Percentiles rank a stretch among this genome's conserved stretches.
Conservation (phyloP, 2,329 filamentous ascomycete species). For the Aspergillus quadricinctus region DNA sequence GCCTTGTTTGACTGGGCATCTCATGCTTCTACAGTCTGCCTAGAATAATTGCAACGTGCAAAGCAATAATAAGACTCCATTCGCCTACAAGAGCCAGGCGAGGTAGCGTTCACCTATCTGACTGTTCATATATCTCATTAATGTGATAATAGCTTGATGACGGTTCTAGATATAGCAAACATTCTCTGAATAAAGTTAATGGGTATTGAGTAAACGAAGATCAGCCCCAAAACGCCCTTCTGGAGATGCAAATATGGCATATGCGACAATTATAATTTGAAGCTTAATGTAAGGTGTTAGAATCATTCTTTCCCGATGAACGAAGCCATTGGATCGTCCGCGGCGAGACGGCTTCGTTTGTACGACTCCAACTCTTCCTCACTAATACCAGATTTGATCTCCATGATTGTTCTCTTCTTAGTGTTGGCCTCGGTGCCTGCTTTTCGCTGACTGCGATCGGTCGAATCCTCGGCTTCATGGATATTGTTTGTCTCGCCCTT, state of each 20-base stretch:
- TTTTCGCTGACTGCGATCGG: constrained; percentile 23
- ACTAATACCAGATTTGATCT: constrained; percentile 72
- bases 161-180: neutral
- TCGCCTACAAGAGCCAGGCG: neutral
- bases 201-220: neutral
- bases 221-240: constrained; percentile 8
- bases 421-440: constrained; percentile 29
- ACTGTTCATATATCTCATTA: neutral
- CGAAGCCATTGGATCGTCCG: constrained; percentile 82
- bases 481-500: constrained; percentile 16
- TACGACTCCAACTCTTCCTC: constrained; percentile 87
- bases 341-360: constrained; percentile 66
- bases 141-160: neutral
- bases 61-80: neutral
- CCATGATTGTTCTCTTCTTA: constrained; percentile 71
- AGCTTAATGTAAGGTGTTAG: neutral
- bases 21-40: no score
- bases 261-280: neutral
- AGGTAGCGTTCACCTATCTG: neutral
- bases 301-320: constrained; percentile 63
- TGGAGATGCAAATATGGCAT: constrained; percentile 1
- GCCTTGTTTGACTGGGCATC: neutral
- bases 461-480: constrained; percentile 23
- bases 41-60: no score
- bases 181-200: neutral